These are phyloP conservation scores for Crithidia fasciculata DNA, from an alignment of 208 protist genomes.

Conservation along the genomic window DNA sequence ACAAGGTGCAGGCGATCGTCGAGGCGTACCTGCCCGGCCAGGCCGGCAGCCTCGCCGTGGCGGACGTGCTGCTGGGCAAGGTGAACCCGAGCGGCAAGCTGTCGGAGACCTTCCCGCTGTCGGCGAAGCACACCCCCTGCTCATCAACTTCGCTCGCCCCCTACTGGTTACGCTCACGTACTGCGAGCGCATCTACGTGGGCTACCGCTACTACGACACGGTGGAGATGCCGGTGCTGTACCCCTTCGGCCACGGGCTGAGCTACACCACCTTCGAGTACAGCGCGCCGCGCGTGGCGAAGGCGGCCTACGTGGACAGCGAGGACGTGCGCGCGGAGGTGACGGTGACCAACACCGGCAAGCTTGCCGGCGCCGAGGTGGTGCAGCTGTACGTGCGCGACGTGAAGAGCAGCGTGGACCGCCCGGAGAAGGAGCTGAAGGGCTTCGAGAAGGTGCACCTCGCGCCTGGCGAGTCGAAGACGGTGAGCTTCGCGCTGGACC, in stretches of 20 bases:
- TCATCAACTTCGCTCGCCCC: conserved; percentile 12
- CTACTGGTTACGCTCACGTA: conserved; percentile 12
- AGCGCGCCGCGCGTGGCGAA: conserved; percentile 17
- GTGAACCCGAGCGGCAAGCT: conserved; percentile 19
- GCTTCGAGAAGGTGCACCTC: conserved; percentile 28
- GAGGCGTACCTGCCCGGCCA: conserved; percentile 21
- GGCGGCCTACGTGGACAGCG: conserved; percentile 17
- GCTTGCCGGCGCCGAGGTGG: conserved; percentile 14
- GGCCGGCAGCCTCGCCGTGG: conserved; percentile 2
- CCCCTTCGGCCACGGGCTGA: conserved; percentile 18
- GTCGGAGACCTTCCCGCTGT: background rate
- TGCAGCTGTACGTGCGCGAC: conserved; percentile 23
- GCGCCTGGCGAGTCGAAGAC: conserved; percentile 22
- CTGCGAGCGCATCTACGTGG: conserved; percentile 14
- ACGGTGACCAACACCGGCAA: conserved; percentile 18
- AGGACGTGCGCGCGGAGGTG: conserved; percentile 14
- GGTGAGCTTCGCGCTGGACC: conserved; percentile 18
- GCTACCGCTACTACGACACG: conserved; percentile 18
- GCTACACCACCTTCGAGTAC: conserved; percentile 20
- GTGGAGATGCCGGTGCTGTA: background rate
- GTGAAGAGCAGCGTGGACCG: conserved; percentile 13
- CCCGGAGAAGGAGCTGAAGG: conserved; percentile 19
- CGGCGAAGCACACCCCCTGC: background rate
- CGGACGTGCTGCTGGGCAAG: conserved; percentile 20
- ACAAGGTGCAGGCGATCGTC: conserved; percentile 18